These are phyloP conservation scores for Coemansia umbellata DNA, from an alignment of 192 early-diverging fungal genomes.

Conservation along the genomic window DNA sequence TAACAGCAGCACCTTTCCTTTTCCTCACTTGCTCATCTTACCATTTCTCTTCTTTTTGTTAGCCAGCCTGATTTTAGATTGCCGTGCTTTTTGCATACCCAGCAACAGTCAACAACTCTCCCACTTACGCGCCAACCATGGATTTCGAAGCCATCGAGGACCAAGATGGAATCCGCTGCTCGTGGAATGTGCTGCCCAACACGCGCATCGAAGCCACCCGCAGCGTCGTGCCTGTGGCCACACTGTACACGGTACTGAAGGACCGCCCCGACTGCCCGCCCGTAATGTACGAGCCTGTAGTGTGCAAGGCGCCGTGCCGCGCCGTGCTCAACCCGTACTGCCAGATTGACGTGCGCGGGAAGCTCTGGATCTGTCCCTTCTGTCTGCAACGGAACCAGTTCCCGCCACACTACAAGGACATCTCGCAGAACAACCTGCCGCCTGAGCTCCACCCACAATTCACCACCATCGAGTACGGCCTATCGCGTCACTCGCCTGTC, in stretches of 20 bases:
- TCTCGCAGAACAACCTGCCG: constrained; percentile 86
- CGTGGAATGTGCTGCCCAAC: constrained; percentile 97
- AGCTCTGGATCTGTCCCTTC: constrained; percentile 99
- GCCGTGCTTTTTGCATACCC: not conserved
- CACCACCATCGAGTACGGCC: constrained; percentile 95
- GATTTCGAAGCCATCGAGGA: constrained; percentile 90
- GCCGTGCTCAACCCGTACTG: constrained; percentile 98
- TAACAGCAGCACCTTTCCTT: no score
- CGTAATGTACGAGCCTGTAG: constrained; percentile 96
- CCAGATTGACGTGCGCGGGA: constrained; percentile 93
- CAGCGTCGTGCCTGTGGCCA: constrained; percentile 89
- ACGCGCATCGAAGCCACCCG: constrained; percentile 92
- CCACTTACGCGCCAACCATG: no score
- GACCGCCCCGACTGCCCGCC: constrained; percentile 80
- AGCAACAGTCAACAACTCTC: no score
- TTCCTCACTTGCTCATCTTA: no score
- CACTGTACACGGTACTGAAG: constrained; percentile 92
- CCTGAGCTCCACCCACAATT: constrained; percentile 87
- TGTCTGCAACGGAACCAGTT: constrained; percentile 96
- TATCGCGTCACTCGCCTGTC: constrained; percentile 77
- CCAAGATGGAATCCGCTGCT: constrained; percentile 89
- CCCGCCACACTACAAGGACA: constrained; percentile 96
- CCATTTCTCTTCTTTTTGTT: no score
- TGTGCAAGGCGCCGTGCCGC: constrained; percentile 91
- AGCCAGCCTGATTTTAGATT: no score